These are phyloP conservation scores for Russula compacta DNA, from an alignment of 768 basidiomycete species.

Conservation along the genomic window DNA sequence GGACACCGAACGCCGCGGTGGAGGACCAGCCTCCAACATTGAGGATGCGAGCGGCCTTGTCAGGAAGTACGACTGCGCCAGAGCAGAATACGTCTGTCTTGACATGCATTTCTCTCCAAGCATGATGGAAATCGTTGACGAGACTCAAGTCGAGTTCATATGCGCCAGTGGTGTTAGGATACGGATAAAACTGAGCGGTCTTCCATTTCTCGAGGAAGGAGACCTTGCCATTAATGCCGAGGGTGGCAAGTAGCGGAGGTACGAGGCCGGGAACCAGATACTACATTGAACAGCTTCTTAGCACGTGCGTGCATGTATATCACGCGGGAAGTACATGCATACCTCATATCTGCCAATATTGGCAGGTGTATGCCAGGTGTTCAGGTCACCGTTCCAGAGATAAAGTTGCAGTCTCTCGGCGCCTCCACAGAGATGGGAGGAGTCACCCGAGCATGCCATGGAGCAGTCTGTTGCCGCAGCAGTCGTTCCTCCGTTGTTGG, in stretches of 20 bases:
- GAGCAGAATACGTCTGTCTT: conserved; percentile 76
- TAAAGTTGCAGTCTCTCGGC: conserved; percentile 37
- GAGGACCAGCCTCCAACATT: conserved; percentile 66
- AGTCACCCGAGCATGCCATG: conserved; percentile 59
- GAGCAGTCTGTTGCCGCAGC: conserved; percentile 33
- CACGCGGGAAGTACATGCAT: conserved; percentile 19
- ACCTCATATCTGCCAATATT: conserved; percentile 67
- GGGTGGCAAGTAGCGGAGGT: conserved; percentile 63
- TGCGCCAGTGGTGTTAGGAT: conserved; percentile 58
- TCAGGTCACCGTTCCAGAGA: conserved; percentile 30
- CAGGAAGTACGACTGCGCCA: conserved; percentile 62
- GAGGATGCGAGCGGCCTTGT: conserved; percentile 56
- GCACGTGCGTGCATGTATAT: background rate
- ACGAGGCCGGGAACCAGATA: conserved; percentile 49
- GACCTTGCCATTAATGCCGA: conserved; percentile 77
- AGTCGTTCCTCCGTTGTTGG: conserved; percentile 26
- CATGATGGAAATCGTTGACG: conserved; percentile 31
- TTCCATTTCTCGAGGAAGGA: conserved; percentile 70
- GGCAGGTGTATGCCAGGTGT: conserved; percentile 55
- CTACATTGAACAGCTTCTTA: conserved; percentile 19
- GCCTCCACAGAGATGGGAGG: conserved; percentile 58
- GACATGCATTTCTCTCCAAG: conserved; percentile 73
- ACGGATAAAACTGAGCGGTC: conserved; percentile 39
- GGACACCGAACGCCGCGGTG: conserved; percentile 62
- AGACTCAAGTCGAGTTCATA: conserved; percentile 68